These are phyloP conservation scores for Calycina marina DNA, from an alignment of 2,329 filamentous ascomycete genomes.

Conservation along the genomic window DNA sequence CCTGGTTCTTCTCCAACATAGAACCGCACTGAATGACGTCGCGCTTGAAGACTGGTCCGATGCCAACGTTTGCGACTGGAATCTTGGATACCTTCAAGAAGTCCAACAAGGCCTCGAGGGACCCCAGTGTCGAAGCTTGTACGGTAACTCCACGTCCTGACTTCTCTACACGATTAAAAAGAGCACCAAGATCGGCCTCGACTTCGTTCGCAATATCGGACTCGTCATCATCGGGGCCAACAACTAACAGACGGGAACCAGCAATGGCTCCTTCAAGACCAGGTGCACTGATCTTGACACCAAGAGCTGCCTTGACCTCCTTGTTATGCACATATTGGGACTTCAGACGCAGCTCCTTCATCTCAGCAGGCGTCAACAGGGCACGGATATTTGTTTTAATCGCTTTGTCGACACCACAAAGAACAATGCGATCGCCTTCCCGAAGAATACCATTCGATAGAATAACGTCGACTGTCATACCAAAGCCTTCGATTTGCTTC, in stretches of 20 bases:
- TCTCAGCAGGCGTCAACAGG: constrained; percentile 77
- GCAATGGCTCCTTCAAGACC: constrained; percentile 93
- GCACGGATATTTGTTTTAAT: constrained; percentile 94
- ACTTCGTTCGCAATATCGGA: constrained; percentile 95
- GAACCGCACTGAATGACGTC: constrained; percentile 91
- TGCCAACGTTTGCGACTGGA: constrained; percentile 91
- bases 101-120: constrained; percentile 86
- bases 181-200: constrained; percentile 80
- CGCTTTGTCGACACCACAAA: constrained; percentile 92
- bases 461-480: constrained; percentile 96
- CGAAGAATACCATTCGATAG: constrained; percentile 88
- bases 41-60: constrained; percentile 94
- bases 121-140: constrained; percentile 93
- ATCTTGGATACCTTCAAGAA: constrained; percentile 96
- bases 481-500: constrained; percentile 97
- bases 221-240: constrained; percentile 90
- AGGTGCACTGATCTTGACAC: constrained; percentile 97
- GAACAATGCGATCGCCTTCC: constrained; percentile 86
- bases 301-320: constrained; percentile 93
- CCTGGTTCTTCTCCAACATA: constrained; percentile 91
- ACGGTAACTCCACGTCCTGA: constrained; percentile 90
- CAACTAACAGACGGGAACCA: constrained; percentile 84
- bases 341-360: constrained; percentile 91
- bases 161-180: constrained; percentile 84
- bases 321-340: constrained; percentile 98